Evolutionary conservation across 1,284 basidiomycete species (phyloP), one percentile per base, ranked within the genome.

Genomic region (Cryptococcus sp.): DNA sequence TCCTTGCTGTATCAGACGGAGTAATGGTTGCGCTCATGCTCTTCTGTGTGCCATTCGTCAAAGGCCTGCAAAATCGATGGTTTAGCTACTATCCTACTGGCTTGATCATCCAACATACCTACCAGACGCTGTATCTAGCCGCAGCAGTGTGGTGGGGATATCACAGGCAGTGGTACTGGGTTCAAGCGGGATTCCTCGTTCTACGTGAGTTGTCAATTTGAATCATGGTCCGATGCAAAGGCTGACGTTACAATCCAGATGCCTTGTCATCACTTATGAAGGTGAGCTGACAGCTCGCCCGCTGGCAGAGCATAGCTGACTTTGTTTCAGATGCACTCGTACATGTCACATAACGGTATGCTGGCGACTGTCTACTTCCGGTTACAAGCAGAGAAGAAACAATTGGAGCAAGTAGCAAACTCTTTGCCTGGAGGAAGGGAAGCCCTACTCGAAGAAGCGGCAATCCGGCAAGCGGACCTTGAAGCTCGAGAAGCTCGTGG

Each of bases 101-200:
- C 3, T 62, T 89, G 17, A 67, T 87, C 34, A 72, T 95, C 3
- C 93, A 96, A 69, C 91, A 95, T 74, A 41, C 83, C 11, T 83
- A 87, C 59, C 93, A 96, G 76, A 84, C 87, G 0, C 67, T 79
- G 0, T 84, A 91, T 25, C 81, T 96, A 13, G 83, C 82, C 34
- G 78, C 81, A 16, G 88, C 88, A 2, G 83, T 96, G 23, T 75
- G 72, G 63, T 77, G 75, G 74, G 77, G 77, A 2, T 75, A 69
- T 43, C 71, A 77, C 41, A 87, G 91, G 53, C 84, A 93, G 66
- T 98, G 93, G 94, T 93, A 92, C 40, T 97, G 95, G 94, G 94
- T 98, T 1, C 95, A 99, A 76, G 92, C 92, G 0, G 94, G 94
- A 8, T 98, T 93, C 79, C 82, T 98, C 52, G 94, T 93, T 0